Evolutionary conservation across 1,284 basidiomycete genomes (phyloP), one percentile per base, ranked within the genome.

Genomic region (Testicularia cyperi): DNA sequence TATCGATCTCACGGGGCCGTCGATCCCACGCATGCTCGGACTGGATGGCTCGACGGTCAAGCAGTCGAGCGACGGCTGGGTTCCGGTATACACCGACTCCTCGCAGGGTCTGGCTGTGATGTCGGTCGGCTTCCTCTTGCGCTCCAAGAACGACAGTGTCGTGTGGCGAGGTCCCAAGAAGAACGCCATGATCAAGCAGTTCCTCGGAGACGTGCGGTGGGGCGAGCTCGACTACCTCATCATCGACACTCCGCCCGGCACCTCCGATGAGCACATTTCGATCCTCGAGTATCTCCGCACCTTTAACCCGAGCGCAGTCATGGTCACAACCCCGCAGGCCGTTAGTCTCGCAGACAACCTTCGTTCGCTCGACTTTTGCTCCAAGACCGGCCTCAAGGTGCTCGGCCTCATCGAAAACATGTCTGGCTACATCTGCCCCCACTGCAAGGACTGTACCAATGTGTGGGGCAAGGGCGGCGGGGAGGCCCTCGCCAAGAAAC

Each of bases 91-190:
- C 74, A 66, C 70, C 10, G 72, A 73, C 37, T 43, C 63, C 2
- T 40, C 56, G n/a, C 75, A 78, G 30, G 44, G 88, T 56, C 78
- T 99, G 44, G 87, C 86, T 6, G 92, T 90, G 74, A 99, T 99
- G 95, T 90, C 88, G 71, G 92, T 98, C 12, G 95, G 92, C 3
- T 97, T 98, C 76, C 78, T 99, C 68, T 78, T 98, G 54, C 88
- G 89, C 78, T 86, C 86, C 70, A 86, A 86, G 70, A 88, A 88
- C 39, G 92, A 96, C 74, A 88, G 87, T 13, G 91, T 99, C 26
- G 90, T 99, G 0, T 99, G 95, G 95, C 81, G 95, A 65, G 95
- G 95, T 0, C 95, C 95, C 25, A 98, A 98, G 83, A 99, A 98
- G 83, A 96, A 96, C 71, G 95, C 90, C 35, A 98, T 98, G 95